A percentile compares a stretch with the other conserved stretches of the same genome.
These are phyloP conservation scores for Solanum pennellii DNA, from an alignment of 257 asterid species.

Conservation along the genomic window DNA sequence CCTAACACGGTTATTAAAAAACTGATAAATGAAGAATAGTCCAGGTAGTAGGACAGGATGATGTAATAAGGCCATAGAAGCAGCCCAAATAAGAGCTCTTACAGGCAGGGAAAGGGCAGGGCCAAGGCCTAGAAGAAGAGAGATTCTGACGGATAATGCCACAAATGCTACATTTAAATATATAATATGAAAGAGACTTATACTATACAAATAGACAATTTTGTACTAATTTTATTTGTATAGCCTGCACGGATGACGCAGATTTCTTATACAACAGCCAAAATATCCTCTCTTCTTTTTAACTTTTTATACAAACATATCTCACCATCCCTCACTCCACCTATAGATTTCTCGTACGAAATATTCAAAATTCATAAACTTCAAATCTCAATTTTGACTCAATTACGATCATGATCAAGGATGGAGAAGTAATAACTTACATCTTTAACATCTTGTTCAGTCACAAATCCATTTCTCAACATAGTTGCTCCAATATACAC, in stretches of 20 bases:
- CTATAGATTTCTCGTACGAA: neutral
- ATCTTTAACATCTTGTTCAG: constrained; percentile 30
- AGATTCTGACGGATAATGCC: neutral
- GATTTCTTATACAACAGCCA: neutral
- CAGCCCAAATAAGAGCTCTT: neutral
- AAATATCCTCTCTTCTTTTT: neutral
- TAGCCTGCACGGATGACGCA: neutral
- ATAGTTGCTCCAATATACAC: constrained; percentile 57
- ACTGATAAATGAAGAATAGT: neutral
- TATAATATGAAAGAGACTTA: neutral
- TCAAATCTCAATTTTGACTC: neutral
- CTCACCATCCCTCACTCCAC: neutral
- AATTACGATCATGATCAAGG: neutral
- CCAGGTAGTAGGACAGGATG: neutral
- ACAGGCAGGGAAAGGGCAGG: neutral
- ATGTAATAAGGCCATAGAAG: neutral
- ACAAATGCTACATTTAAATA: neutral
- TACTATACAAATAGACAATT: neutral
- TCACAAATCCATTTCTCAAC: constrained; percentile 41
- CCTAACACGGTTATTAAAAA: neutral
- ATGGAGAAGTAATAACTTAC: constrained; percentile 19
- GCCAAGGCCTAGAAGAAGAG: neutral
- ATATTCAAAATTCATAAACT: neutral
- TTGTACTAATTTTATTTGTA: neutral
- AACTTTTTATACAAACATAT: neutral